Base-by-base conservation (phyloP, 768 basidiomycete genomes). In the Grammothele lineata region DNA sequence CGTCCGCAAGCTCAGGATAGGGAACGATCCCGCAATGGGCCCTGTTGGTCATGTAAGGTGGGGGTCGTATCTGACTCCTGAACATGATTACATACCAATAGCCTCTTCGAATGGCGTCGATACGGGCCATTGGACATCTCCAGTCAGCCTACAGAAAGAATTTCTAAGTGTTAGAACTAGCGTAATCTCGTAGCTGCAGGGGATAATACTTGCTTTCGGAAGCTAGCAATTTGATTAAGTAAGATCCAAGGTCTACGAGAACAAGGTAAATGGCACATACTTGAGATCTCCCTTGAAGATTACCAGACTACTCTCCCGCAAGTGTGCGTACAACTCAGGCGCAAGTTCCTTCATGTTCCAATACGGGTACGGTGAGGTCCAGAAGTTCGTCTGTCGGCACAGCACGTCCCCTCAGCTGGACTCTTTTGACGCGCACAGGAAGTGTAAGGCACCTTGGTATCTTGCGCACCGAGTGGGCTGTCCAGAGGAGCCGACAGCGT, bases 271-370 rank as follows among this genome's bases (percentile, higher is more conserved):
- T 14, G 18, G n/a, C 85, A n/a, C n/a, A 66, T 53, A 93, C 90
- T 97, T 97, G 32, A 97, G 69, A 71, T 94, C 92, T 10, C 92
- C 92, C 84, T 95, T 95, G 71, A 94, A 92, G 47, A 95, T 76
- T 3, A 92, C 89, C 7, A 95, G 69, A 7, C 75, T 74, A 51
- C 87, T 75, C 12, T 62, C 64, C 38, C 69, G 68, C 37, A 95
- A 61, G 30, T 66, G 64, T 2, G 66, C 56, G 64, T 78, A 80
- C 11, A 88, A 64, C 24, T 66, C 66, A 0, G 72, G 72, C 1
- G 80, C 81, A 17, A 70, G 70, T 17, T 62, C 59, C 47, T 74
- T 62, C 79, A 90, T 77, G 53, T 87, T 71, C 84, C 86, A 89
- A 58, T 88, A 92, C 15, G 87, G 82, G 61, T 74, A 77, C 0